Base-by-base conservation (phyloP, 2,329 filamentous ascomycete genomes). In the Scedosporium dehoogii region DNA sequence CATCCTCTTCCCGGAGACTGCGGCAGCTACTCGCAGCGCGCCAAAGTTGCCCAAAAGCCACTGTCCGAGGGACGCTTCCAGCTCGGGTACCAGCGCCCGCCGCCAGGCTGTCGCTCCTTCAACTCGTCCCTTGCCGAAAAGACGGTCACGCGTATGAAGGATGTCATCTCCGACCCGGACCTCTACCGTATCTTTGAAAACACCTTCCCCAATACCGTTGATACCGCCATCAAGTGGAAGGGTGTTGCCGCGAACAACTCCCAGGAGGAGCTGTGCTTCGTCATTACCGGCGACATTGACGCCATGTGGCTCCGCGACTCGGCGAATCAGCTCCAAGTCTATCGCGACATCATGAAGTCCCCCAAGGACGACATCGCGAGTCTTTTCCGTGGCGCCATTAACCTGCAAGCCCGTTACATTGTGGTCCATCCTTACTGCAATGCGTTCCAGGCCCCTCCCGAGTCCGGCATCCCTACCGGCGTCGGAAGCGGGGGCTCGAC, bases 261-360 rank as follows among this genome's bases (percentile, higher is more conserved):
- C 62, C 76, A 83, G 63, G 85, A 86, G 12, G 75, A 85, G 60
- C 84, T 93, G 67, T 88, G 85, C 29, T 93, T 92, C 70, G 86
- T 93, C 64, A 90, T 92, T 59, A 93, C 90, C 0, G 90, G 90
- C 48, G 90, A 93, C 69, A 93, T 93, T 72, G 87, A 92, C 69
- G 90, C 90, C 0, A 90, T 93, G 76, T 96, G 92, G 92, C 78
- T 96, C 63, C 85, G 92, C 55, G 91, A 96, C 73, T 93, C 90
- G 12, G 84, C 86, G 16, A 89, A 89, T 68, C 88, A 91, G 71
- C 81, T 91, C 73, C 87, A 85, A 33, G 88, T 90, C 68, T 78
- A 86, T 56, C 79, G 83, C 1, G 73, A 90, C 10, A 74, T 90
- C 18, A 79, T 80, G 60, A 76, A 81, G 3, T 83, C 81, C 44